A percentile compares a stretch with the other conserved stretches of the same genome.
Evolutionary conservation across 2,329 filamentous ascomycete species (phyloP).

Genomic region (Grosmannia clavigera): DNA sequence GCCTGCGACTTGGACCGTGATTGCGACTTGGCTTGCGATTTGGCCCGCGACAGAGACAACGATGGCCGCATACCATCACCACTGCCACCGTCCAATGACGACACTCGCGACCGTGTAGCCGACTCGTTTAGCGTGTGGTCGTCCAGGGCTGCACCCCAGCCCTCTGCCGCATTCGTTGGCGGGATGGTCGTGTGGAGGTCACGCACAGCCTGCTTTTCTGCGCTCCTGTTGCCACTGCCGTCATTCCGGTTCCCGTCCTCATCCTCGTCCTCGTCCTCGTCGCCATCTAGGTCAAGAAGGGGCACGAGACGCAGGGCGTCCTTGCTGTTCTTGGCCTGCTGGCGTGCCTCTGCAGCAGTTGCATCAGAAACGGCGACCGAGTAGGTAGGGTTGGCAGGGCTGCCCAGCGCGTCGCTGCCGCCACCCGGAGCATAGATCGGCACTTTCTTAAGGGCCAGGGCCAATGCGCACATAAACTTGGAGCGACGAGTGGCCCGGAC

Average conservation of each 20-base stretch:
- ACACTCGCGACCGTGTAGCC: not conserved
- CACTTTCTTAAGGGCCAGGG: constrained; percentile 72
- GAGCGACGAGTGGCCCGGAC: constrained; percentile 71
- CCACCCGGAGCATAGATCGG: constrained; percentile 76
- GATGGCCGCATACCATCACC: constrained; percentile 14
- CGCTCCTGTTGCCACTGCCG: constrained; percentile 17
- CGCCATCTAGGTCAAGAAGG: not conserved
- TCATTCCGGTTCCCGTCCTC: constrained; percentile 9
- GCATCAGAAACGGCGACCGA: constrained; percentile 63
- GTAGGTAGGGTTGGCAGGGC: constrained; percentile 66
- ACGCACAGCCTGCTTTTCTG: constrained; percentile 32
- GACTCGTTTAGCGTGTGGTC: constrained; percentile 23
- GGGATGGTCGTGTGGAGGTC: constrained; percentile 30
- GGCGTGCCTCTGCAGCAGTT: constrained; percentile 51
- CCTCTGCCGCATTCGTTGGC: constrained; percentile 21
- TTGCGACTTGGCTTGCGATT: not conserved
- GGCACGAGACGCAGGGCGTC: constrained; percentile 57
- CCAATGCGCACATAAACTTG: constrained; percentile 94
- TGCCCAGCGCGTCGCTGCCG: constrained; percentile 47
- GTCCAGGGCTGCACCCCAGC: constrained; percentile 19
- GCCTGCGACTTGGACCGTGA: not conserved
- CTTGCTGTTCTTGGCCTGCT: constrained; percentile 44
- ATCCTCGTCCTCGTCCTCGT: constrained; percentile 7
- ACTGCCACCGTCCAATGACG: constrained; percentile 1
- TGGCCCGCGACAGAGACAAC: not conserved